Percentiles rank a stretch among this genome's conserved stretches.
These are phyloP conservation scores for Candida coleopterorum DNA, from an alignment of 805 yeast species.

Conservation along the genomic window DNA sequence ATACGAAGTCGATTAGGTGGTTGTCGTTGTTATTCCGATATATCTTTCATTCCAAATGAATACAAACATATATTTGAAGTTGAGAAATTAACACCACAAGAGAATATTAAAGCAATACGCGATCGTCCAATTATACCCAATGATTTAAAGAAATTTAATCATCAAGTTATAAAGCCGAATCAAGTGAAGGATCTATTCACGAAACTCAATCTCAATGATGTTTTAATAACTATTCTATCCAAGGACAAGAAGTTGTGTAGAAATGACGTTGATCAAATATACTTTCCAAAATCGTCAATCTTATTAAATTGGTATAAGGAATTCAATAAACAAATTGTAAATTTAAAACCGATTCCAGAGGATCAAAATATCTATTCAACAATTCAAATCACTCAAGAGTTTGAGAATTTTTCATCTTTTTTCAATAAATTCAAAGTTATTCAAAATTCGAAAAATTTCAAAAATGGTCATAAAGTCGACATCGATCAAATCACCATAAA, in stretches of 20 bases:
- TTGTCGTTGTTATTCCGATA: background rate
- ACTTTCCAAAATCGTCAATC: conserved; percentile 25
- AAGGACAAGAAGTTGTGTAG: conserved; percentile 26
- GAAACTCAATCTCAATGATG: conserved; percentile 24
- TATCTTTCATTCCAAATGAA: conserved; percentile 28
- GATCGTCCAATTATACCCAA: conserved; percentile 17
- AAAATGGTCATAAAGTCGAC: conserved; percentile 12
- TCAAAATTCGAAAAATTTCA: conserved; percentile 12
- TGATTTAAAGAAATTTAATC: conserved; percentile 14
- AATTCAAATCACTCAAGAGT: too few species aligned
- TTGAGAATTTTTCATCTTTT: too few species aligned
- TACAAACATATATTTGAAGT: conserved; percentile 22
- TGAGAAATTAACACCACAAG: conserved; percentile 23
- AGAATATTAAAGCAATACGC: conserved; percentile 33
- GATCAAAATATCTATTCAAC: background rate
- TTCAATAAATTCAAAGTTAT: conserved; percentile 13
- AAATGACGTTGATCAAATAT: conserved; percentile 12
- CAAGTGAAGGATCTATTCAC: conserved; percentile 30
- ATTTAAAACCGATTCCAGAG: conserved; percentile 9
- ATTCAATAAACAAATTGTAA: conserved; percentile 17
- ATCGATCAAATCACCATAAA: conserved; percentile 9
- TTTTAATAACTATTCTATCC: conserved; percentile 25
- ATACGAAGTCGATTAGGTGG: background rate
- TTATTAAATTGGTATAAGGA: conserved; percentile 26
- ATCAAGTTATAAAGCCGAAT: conserved; percentile 30